Conservation (phyloP, 169 alveolate species). For the Plasmodium vivax region DNA sequence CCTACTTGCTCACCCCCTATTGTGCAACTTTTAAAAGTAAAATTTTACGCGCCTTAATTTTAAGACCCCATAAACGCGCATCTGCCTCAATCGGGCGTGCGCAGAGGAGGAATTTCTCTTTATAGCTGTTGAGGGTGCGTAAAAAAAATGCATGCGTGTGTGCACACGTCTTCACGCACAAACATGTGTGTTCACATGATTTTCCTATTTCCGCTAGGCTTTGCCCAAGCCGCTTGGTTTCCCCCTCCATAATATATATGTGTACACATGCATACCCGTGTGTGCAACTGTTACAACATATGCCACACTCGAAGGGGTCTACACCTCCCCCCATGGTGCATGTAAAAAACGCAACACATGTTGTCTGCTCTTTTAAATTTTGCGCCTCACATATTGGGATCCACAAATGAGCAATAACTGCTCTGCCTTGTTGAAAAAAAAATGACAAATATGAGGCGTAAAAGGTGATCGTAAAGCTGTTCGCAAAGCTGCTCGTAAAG, state of each 20-base stretch:
- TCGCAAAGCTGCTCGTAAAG: neutral
- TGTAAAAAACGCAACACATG: neutral
- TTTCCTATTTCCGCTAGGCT: neutral
- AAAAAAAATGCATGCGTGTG: neutral
- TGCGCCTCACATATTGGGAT: neutral
- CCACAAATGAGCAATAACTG: neutral
- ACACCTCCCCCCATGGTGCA: neutral
- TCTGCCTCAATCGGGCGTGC: neutral
- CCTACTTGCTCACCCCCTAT: neutral
- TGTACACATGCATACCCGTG: neutral
- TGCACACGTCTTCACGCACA: neutral
- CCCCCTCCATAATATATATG: neutral
- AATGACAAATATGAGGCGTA: neutral
- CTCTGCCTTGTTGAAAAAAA: neutral
- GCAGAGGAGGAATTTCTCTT: neutral
- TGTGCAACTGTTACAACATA: neutral
- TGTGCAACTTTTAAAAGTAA: neutral
- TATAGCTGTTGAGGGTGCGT: neutral
- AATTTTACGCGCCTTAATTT: neutral
- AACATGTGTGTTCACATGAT: neutral
- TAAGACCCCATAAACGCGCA: neutral
- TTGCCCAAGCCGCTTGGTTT: neutral
- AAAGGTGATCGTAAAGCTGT: neutral
- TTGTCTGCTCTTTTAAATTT: neutral
- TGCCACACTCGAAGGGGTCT: neutral